These are phyloP conservation scores for Nannochloropsis gaditana DNA, from an alignment of 108 stramenopile species.

Conservation along the genomic window DNA sequence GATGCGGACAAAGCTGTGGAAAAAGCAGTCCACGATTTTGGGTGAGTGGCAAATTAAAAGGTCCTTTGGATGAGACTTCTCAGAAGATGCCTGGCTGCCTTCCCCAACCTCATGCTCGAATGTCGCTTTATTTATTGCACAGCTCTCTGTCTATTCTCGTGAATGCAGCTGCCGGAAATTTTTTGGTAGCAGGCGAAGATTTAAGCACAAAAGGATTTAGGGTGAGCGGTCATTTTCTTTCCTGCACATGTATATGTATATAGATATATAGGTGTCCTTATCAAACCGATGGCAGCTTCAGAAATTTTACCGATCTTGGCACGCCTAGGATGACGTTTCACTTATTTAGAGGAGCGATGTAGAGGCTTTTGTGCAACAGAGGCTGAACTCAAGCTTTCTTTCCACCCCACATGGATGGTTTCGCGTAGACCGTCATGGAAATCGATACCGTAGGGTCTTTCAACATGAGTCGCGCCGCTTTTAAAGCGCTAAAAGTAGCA, in stretches of 20 bases:
- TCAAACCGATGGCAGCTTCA: too few species aligned
- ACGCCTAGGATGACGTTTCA: not conserved
- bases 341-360: not conserved
- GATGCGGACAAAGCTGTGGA: constrained; percentile 61
- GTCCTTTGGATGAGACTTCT: too few species aligned
- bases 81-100: too few species aligned
- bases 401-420: not conserved
- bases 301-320: not conserved
- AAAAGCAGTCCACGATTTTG: constrained; percentile 57
- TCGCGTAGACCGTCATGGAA: constrained; percentile 74
- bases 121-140: not conserved
- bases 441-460: constrained; percentile 84
- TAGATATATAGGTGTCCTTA: too few species aligned
- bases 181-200: constrained; percentile 69
- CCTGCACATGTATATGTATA: too few species aligned
- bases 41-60: constrained; percentile 52
- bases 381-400: too few species aligned
- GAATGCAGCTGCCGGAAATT: constrained; percentile 86
- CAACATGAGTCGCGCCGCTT: constrained; percentile 78
- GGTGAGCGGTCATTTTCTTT: not conserved
- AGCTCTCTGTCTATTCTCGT: constrained; percentile 58
- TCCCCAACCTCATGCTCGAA: too few species aligned
- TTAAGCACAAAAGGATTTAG: constrained; percentile 76
- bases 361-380: not conserved
- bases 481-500: constrained; percentile 57